Evolutionary conservation across 2,329 filamentous ascomycete genomes (phyloP), one percentile per base, ranked within the genome.

Genomic region (Claviceps sp.): DNA sequence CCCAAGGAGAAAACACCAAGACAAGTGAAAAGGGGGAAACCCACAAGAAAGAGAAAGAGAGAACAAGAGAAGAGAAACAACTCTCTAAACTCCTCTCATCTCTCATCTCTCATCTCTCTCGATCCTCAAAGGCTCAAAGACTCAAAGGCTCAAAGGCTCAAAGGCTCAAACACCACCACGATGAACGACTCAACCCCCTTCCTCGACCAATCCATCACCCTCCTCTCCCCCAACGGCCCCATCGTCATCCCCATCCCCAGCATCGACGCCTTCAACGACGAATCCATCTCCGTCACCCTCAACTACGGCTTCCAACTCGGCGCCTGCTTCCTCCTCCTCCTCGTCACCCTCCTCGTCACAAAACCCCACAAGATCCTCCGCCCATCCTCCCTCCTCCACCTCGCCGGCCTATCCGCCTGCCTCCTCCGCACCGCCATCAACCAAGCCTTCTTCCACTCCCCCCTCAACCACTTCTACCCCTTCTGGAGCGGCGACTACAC

Each of bases 221-320:
- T 74, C 54, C 54, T 67, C 47, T 58, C 50, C 30, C 41, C 61
- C 13, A 64, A 64, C 47, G 47, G 61, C 0, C 52, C 58, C 13
- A 59, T 70, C 52, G 50, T 57, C 5, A 53, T 72, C 46, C 61
- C 69, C 16, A 55, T 70, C n/a, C 13, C 55, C 6, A 8, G 45
- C 14, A 55, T 75, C 47, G 65, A 72, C 55, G 41, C 47, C 24
- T 58, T 63, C 49, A 66, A 64, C 55, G 56, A 59, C 24, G 61
- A 63, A 34, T 61, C 64, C 42, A 54, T 65, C 56, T 67, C 63
- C 59, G 63, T 68, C 26, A 63, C 62, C 62, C 80, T 86, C 71
- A 84, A 82, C 67, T 87, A 84, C 63, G 82, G 78, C 50, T 69
- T 76, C 18, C 86, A 91, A 63, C 73, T 89, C 50, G 87, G 87